phyloP scores from a whole-genome alignment of 1,139 yeast species.

The Diutina scorzettiae region DNA sequence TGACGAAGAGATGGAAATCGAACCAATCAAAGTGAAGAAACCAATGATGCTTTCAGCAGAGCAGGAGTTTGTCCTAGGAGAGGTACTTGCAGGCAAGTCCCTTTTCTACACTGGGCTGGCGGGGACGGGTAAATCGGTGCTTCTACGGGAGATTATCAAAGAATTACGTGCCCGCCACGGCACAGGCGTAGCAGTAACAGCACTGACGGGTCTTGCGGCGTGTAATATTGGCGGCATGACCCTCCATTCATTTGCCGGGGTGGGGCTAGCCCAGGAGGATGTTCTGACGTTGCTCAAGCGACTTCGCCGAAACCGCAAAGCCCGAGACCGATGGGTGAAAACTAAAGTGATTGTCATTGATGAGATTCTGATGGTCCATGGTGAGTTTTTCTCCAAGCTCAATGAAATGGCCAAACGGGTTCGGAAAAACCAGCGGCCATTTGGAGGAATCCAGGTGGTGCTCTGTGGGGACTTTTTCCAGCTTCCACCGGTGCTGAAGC shows the following conservation, averaged over 20 bases:
- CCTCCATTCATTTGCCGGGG: slow-evolving; percentile 71
- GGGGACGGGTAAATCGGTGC: slow-evolving; percentile 87
- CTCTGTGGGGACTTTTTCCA: slow-evolving; percentile 89
- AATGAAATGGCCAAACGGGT: slow-evolving; percentile 50
- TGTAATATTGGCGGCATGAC: slow-evolving; percentile 86
- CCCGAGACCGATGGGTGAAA: slow-evolving; percentile 47
- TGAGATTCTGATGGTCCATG: slow-evolving; percentile 86
- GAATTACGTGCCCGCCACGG: slow-evolving; percentile 37
- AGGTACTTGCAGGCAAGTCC: slow-evolving; percentile 7
- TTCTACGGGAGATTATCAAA: slow-evolving; percentile 58
- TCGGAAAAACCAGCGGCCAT: slow-evolving; percentile 42
- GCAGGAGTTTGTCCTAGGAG: slow-evolving; percentile 22
- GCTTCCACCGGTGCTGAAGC: slow-evolving; percentile 63
- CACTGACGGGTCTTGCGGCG: slow-evolving; percentile 89
- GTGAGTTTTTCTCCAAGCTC: slow-evolving; percentile 56
- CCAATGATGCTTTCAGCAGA: slow-evolving; percentile 29
- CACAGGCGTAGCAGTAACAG: slow-evolving; percentile 64
- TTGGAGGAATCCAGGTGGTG: slow-evolving; percentile 82
- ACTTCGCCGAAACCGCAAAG: slow-evolving; percentile 42
- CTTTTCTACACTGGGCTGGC: slow-evolving; percentile 87
- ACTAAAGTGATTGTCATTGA: slow-evolving; percentile 64
- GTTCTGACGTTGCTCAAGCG: slow-evolving; percentile 24
- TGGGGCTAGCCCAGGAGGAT: slow-evolving; percentile 16
- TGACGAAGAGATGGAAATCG: background rate
- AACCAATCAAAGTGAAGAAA: background rate